Evolutionary conservation across 208 protist genomes (phyloP).

Genomic region (Wallacemonas rigidus): DNA sequence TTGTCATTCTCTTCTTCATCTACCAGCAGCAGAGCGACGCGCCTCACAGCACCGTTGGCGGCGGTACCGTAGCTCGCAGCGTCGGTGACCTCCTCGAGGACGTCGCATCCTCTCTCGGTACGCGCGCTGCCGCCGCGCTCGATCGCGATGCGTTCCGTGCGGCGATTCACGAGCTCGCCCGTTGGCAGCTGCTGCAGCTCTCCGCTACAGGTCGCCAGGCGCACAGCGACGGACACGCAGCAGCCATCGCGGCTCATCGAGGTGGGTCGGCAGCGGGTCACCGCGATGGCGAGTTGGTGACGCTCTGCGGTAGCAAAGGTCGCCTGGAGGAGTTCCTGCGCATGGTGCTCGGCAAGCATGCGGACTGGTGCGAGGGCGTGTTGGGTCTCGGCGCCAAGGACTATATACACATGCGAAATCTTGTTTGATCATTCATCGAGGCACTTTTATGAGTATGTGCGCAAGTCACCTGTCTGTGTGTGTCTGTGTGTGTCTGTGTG

Average conservation of each 20-base stretch:
- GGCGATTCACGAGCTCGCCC: conserved; percentile 53
- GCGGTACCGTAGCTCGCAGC: conserved; percentile 42
- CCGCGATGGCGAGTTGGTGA: conserved; percentile 28
- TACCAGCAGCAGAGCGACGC: conserved; percentile 43
- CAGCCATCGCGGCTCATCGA: background rate
- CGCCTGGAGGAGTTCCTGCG: conserved; percentile 58
- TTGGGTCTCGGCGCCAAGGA: conserved; percentile 65
- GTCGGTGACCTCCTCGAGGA: conserved; percentile 75
- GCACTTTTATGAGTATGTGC: too few relatives aligned
- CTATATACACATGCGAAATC: conserved; percentile 63
- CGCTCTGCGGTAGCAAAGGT: conserved; percentile 44
- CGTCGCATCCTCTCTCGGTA: conserved; percentile 71
- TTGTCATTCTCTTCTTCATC: conserved; percentile 66
- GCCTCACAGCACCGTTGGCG: background rate
- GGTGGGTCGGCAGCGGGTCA: conserved; percentile 19
- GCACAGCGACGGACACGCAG: conserved; percentile 7
- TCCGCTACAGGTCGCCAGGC: conserved; percentile 16
- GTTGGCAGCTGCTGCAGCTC: conserved; percentile 48
- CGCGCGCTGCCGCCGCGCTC: conserved; percentile 58
- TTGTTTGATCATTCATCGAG: conserved; percentile 28
- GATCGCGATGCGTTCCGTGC: conserved; percentile 56
- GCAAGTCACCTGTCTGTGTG: conserved; percentile 1
- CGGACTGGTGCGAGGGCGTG: conserved; percentile 48
- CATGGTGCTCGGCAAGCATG: conserved; percentile 32
- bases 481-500: too few relatives aligned